phyloP scores from a whole-genome alignment of 352 stramenopile genomes.

The Globisporangium uncinulatum region DNA sequence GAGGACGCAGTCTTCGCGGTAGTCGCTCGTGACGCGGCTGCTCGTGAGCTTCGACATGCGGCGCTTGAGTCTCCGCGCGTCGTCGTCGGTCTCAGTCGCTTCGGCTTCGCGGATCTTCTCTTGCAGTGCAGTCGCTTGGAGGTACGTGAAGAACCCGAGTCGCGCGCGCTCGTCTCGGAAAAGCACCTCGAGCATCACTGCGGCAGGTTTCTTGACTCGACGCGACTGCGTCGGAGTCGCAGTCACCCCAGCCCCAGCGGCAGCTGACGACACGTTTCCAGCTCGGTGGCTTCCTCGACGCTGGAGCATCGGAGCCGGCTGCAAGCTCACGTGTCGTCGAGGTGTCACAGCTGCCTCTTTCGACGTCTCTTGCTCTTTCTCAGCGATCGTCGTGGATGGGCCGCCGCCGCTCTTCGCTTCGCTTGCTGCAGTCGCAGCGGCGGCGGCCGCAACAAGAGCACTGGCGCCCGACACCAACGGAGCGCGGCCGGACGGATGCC shows the following conservation, averaged over 20 bases:
- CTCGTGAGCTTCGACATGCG: constrained; percentile 22
- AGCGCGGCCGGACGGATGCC: not conserved
- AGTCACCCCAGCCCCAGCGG: not conserved
- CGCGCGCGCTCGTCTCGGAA: constrained; percentile 49
- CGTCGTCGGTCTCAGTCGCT: not conserved
- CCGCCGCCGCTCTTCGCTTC: not conserved
- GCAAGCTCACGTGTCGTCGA: constrained; percentile 13
- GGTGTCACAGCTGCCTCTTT: not conserved
- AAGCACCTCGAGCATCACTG: constrained; percentile 44
- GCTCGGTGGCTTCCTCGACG: constrained; percentile 17
- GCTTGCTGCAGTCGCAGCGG: not conserved
- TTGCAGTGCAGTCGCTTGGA: constrained; percentile 29
- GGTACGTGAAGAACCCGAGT: constrained; percentile 50
- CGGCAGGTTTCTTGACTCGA: constrained; percentile 24
- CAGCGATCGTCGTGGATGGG: not conserved
- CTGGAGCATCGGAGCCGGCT: constrained; percentile 7
- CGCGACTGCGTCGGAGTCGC: not conserved
- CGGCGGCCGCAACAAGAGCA: not conserved
- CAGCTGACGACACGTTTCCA: not conserved
- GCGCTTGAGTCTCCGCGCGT: constrained; percentile 2
- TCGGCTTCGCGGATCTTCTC: constrained; percentile 25
- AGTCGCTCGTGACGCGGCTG: constrained; percentile 27
- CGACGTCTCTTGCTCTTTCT: not conserved
- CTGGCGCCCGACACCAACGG: not conserved
- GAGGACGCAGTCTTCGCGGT: constrained; percentile 54